phyloP scores from a whole-genome alignment of 441 rosid genomes.

The Aleurites moluccanus region DNA sequence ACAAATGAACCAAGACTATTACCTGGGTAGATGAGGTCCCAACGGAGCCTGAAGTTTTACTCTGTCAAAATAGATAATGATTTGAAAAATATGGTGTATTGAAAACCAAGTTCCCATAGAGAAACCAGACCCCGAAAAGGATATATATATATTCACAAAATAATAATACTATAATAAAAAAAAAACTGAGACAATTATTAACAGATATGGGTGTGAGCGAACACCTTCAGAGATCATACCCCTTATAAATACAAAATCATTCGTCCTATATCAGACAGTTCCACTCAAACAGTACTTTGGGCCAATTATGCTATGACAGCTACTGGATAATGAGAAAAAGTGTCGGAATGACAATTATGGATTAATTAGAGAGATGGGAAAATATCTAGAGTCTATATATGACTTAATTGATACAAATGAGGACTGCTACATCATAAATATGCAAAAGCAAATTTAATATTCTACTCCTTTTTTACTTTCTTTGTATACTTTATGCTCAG shows the following conservation, averaged over 20 bases:
- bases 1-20: constrained; percentile 19
- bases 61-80: constrained; percentile 41
- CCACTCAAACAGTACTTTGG: no score
- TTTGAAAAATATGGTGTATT: not conserved
- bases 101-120: not conserved
- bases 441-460: not conserved
- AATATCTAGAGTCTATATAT: not conserved
- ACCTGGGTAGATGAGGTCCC: constrained; percentile 74
- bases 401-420: not conserved
- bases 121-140: not conserved
- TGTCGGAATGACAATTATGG: no score
- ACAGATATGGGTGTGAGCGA: no score
- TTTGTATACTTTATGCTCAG: not conserved
- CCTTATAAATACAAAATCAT: no score
- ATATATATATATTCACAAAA: not conserved
- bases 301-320: no score
- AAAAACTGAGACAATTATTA: no score
- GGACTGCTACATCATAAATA: not conserved
- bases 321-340: no score
- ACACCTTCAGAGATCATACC: no score
- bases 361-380: no score
- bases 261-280: no score
- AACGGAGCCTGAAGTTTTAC: constrained; percentile 61
- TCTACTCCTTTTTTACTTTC: not conserved
- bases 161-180: not conserved